Evolutionary conservation across 106 monocot genomes (phyloP), one percentile per base, ranked within the genome.

Genomic region (Triglochin maritima): DNA sequence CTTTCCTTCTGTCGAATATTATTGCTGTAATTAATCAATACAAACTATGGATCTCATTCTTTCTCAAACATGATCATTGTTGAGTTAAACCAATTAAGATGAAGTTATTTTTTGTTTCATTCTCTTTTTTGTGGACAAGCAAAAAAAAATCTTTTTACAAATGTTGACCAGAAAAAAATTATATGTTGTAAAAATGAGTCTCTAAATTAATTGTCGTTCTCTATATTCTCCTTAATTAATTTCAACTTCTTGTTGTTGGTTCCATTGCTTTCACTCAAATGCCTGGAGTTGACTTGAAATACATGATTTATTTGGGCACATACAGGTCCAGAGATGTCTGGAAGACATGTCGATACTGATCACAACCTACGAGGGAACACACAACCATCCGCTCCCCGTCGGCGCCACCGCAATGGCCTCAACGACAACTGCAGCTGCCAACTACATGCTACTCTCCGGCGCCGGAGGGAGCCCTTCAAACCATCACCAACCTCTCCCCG

Each of bases 261-360:
- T 29, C 29, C 1, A 42, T 9, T 3, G 11, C 63, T 52, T 7
- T 12, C 15, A 52, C 2, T 74, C 7, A 6, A 16, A 7, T 13
- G 9, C 5, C 3, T 6, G 52, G 7, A 11, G 52, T 52, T 11
- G 52, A 8, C 52, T 7, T 52, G 9, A 11, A 52, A 6, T 7
- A 52, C 52, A 11, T 52, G 11, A 11, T 52, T 4, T 62, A 44
- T 44, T 46, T 6, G 41, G 29, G 13, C 65, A 11, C n/a, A n/a
- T n/a, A 42, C 74, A 86, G 88, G 92, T 93, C 13, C 93, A 88
- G 70, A 77, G 93, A 78, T 93, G 93, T 70, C 60, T 72, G 11
- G 93, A 93, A 49, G 93, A 93, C 83, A 83, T 81, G 83, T 86
- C 93, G 2, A 88, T 93, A 74, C 80, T 93, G 6, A 63, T 93